Percentiles rank a stretch among this genome's conserved stretches.
phyloP scores from a whole-genome alignment of 2,329 filamentous ascomycete genomes.

The Tricladium varicosporioides region DNA sequence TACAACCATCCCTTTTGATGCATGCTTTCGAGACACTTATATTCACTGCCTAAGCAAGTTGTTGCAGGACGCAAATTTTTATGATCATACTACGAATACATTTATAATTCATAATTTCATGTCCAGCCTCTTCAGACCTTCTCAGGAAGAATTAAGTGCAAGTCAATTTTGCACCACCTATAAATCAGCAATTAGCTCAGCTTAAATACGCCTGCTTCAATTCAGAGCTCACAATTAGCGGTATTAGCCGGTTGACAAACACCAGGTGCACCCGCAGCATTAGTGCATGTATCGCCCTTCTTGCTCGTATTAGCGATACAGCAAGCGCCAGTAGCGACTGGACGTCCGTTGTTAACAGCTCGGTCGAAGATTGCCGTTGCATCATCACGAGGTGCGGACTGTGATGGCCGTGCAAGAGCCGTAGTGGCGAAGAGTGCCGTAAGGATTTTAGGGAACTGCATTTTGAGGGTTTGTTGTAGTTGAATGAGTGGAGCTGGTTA shows the following conservation, averaged over 20 bases:
- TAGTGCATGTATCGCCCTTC: conserved; percentile 10
- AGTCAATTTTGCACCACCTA: no score
- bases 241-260: conserved; percentile 9
- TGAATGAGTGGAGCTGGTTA: background rate
- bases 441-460: conserved; percentile 4
- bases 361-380: conserved; percentile 1
- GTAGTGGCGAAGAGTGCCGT: conserved; percentile 1
- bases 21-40: no score
- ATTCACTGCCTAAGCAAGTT: no score
- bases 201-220: no score
- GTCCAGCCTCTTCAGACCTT: no score
- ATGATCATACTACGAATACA: no score
- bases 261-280: conserved; percentile 4
- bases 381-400: background rate
- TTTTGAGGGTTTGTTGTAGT: background rate
- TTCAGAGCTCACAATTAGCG: conserved; percentile 5
- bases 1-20: no score
- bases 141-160: no score
- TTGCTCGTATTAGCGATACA: conserved; percentile 12
- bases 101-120: no score
- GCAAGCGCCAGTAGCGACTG: conserved; percentile 11
- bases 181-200: no score
- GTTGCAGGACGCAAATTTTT: no score
- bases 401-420: background rate
- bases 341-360: conserved; percentile 8